Percentiles rank a stretch among this genome's conserved stretches.
Evolutionary conservation across 352 stramenopile genomes (phyloP).

Genomic region (Phytophthora pini): DNA sequence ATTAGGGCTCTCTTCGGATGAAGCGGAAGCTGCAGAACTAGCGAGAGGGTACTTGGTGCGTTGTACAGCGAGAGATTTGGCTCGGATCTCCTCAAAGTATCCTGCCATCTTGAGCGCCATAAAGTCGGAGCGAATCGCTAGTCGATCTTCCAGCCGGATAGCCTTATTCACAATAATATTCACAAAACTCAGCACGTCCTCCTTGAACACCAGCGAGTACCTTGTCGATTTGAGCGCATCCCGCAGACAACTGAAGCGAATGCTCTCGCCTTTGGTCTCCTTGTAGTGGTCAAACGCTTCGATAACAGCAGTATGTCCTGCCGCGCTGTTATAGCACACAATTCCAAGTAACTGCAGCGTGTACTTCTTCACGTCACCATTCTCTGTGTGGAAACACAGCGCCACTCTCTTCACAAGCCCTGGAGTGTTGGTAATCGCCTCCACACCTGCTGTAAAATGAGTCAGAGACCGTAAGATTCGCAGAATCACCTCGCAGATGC

Average conservation of each 20-base stretch:
- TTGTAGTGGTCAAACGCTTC: slow-evolving; percentile 88
- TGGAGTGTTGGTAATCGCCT: slow-evolving; percentile 83
- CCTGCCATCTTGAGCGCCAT: slow-evolving; percentile 85
- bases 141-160: slow-evolving; percentile 79
- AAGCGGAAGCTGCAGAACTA: slow-evolving; percentile 41
- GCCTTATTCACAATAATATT: slow-evolving; percentile 92
- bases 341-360: slow-evolving; percentile 85
- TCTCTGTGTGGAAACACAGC: slow-evolving; percentile 87
- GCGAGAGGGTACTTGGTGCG: slow-evolving; percentile 68
- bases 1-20: slow-evolving; percentile 24
- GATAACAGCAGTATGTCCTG: slow-evolving; percentile 78
- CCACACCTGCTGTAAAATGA: slow-evolving; percentile 80
- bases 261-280: slow-evolving; percentile 79
- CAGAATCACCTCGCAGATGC: slow-evolving; percentile 78
- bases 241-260: slow-evolving; percentile 83
- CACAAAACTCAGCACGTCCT: slow-evolving; percentile 89
- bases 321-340: slow-evolving; percentile 89
- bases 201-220: slow-evolving; percentile 89
- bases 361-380: slow-evolving; percentile 83
- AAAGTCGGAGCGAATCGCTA: slow-evolving; percentile 86
- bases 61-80: slow-evolving; percentile 82
- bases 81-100: slow-evolving; percentile 89
- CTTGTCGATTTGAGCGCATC: slow-evolving; percentile 84
- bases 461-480: slow-evolving; percentile 80
- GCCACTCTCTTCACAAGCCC: slow-evolving; percentile 82